Evolutionary conservation across 202 grass and related monocot species (phyloP), one percentile per base, ranked within the genome.

Genomic region (Zoysia matrella): DNA sequence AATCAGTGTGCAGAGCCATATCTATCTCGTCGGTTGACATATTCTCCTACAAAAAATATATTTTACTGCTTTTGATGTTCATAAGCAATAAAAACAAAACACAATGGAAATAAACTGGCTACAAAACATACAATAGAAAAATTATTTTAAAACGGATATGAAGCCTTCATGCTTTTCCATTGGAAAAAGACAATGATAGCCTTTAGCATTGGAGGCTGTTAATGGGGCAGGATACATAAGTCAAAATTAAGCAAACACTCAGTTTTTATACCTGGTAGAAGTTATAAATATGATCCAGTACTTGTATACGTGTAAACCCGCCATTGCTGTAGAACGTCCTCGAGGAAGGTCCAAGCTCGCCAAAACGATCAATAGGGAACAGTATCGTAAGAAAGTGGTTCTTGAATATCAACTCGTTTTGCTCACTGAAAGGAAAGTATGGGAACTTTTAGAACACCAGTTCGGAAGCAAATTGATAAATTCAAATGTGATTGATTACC

Each of bases 331-430:
- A 94, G 76, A 95, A 99, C 22, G 90, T 99, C 87, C 86, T 95
- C 0, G 96, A 99, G 52, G 83, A 91, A 80, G 91, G 92, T 39
- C 96, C 96, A 80, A 99, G 61, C 67, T 99, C 96, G 4, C 87
- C 85, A 73, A 95, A 99, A 62, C 96, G 93, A 84, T 99, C 96
- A 0, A 93, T 67, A 30, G 96, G 96, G 82, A 99, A 99, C 60
- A 99, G 92, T 83, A 99, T 77, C 46, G 96, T 95, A 72, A 99
- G 86, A 56, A 99, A 99, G 75, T 94, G 96, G 58, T 91, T 92
- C 83, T 90, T 99, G 56, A 95, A 95, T 61, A 95, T 85, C 15
- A 95, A 55, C 42, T 99, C 91, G 44, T 89, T 95, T 79, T 36
- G 90, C 78, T 99, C 96, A 73, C 96, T 95, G 22, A 22, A 81